Evolutionary conservation across 1,284 basidiomycete species (phyloP).

Genomic region (Leccinum pachyderme): DNA sequence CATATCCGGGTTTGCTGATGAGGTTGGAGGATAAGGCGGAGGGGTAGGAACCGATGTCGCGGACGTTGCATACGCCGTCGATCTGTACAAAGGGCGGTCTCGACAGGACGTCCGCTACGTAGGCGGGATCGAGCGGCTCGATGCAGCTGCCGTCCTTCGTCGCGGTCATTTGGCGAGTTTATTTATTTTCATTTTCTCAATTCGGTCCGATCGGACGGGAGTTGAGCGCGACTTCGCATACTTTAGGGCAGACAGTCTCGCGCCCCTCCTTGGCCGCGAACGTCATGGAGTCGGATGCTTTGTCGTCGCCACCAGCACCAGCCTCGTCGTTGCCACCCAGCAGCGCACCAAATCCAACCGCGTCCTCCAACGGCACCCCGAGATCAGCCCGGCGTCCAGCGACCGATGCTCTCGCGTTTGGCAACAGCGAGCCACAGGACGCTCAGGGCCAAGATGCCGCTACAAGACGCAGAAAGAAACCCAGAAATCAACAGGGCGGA

Average conservation of each 20-base stretch:
- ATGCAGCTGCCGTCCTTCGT: conserved; percentile 33
- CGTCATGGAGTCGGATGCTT: conserved; percentile 41
- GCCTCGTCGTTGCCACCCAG: conserved; percentile 63
- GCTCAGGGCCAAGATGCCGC: conserved; percentile 40
- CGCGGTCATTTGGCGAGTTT: conserved; percentile 21
- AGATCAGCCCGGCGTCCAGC: conserved; percentile 45
- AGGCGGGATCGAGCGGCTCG: conserved; percentile 61
- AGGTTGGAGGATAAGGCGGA: conserved; percentile 41
- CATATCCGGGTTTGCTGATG: conserved; percentile 52
- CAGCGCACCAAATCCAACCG: conserved; percentile 54
- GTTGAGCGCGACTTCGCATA: not conserved
- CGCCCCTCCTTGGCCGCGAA: conserved; percentile 27
- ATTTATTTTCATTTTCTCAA: not conserved
- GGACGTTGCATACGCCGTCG: conserved; percentile 67
- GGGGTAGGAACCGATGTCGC: conserved; percentile 65
- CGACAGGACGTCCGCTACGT: conserved; percentile 61
- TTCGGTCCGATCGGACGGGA: not conserved
- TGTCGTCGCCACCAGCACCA: conserved; percentile 24
- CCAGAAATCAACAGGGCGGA: conserved; percentile 50
- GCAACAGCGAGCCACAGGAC: conserved; percentile 54
- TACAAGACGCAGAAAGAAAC: conserved; percentile 43
- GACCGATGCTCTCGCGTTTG: conserved; percentile 61
- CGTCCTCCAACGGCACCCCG: conserved; percentile 42
- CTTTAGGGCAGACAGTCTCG: conserved; percentile 47
- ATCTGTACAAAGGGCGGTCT: conserved; percentile 65